Percentiles rank a stretch among this genome's conserved stretches.
These are phyloP conservation scores for Diaporthe caulivora DNA, from an alignment of 2,329 filamentous ascomycete species.

Conservation along the genomic window DNA sequence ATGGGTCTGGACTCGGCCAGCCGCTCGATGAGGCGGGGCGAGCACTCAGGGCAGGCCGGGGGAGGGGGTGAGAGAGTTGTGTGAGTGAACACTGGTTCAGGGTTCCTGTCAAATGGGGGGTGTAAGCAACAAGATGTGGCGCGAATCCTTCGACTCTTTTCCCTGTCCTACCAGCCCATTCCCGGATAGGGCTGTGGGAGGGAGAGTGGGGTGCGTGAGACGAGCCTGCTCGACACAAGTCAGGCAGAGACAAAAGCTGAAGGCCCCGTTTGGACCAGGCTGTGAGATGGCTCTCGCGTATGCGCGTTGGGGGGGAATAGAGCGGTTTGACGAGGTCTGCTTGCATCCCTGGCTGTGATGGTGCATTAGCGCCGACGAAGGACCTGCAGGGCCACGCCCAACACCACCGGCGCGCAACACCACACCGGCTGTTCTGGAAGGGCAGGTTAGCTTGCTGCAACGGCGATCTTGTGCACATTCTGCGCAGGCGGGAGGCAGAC, in stretches of 20 bases:
- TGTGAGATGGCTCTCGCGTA: not conserved
- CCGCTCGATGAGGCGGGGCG: not conserved
- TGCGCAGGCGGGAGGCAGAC: not conserved
- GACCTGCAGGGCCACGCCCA: slow-evolving; percentile 6
- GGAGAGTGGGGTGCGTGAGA: slow-evolving; percentile 4
- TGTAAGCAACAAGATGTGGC: slow-evolving; percentile 25
- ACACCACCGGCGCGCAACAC: not conserved
- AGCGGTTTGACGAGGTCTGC: not conserved
- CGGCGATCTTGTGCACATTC: slow-evolving; percentile 4
- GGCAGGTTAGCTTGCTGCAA: slow-evolving; percentile 20
- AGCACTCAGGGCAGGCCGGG: not conserved
- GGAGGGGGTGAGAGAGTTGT: not conserved
- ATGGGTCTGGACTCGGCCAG: slow-evolving; percentile 28
- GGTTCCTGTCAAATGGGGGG: not conserved
- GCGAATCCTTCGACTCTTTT: not conserved
- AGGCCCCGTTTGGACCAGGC: not conserved
- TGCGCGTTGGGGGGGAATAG: slow-evolving; percentile 23
- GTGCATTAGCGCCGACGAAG: slow-evolving; percentile 26
- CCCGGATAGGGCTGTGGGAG: slow-evolving; percentile 1
- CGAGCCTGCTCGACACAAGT: not conserved
- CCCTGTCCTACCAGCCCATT: not conserved
- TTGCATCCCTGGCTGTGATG: not conserved
- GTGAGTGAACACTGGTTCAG: slow-evolving; percentile 25
- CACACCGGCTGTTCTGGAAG: not conserved
- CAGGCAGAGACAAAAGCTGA: slow-evolving; percentile 5